A percentile compares a stretch with the other conserved stretches of the same genome.
phyloP scores from a whole-genome alignment of 495 filamentous ascomycete genomes.

The Massariosphaeria phaeospora region DNA sequence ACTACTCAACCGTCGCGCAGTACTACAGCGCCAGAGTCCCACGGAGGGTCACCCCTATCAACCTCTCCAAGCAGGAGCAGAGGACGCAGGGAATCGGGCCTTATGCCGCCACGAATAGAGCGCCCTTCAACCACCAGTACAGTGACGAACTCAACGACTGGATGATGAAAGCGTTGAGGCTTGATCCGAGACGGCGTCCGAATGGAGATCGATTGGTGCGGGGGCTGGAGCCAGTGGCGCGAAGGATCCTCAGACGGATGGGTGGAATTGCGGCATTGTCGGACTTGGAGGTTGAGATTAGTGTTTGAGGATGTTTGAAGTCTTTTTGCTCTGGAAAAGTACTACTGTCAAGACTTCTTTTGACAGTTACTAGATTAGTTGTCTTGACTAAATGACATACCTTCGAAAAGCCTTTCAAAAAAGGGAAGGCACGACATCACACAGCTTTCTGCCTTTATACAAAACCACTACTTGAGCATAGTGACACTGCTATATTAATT shows the following conservation, averaged over 20 bases:
- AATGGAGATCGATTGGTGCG: background rate
- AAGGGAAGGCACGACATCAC: too few species aligned
- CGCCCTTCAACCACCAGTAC: conserved; percentile 1
- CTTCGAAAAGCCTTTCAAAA: too few species aligned
- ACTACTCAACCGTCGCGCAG: background rate
- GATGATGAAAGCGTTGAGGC: conserved; percentile 5
- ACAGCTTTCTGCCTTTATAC: too few species aligned
- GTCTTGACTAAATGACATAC: too few species aligned
- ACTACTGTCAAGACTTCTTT: too few species aligned
- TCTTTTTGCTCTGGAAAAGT: too few species aligned
- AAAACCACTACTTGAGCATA: too few species aligned
- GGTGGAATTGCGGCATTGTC: background rate
- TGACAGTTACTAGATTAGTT: too few species aligned
- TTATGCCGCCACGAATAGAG: background rate
- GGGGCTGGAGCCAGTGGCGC: conserved; percentile 1
- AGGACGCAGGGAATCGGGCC: background rate
- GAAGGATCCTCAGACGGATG: conserved; percentile 8
- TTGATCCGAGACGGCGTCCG: background rate
- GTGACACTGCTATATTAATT: too few species aligned
- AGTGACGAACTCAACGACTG: conserved; percentile 21
- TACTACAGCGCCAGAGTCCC: conserved; percentile 14
- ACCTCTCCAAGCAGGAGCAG: conserved; percentile 14
- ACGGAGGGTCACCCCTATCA: conserved; percentile 12
- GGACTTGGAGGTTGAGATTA: conserved; percentile 24
- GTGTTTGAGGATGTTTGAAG: too few species aligned